These are phyloP conservation scores for Magnusiomyces ingens DNA, from an alignment of 1,139 yeast species.

Conservation along the genomic window DNA sequence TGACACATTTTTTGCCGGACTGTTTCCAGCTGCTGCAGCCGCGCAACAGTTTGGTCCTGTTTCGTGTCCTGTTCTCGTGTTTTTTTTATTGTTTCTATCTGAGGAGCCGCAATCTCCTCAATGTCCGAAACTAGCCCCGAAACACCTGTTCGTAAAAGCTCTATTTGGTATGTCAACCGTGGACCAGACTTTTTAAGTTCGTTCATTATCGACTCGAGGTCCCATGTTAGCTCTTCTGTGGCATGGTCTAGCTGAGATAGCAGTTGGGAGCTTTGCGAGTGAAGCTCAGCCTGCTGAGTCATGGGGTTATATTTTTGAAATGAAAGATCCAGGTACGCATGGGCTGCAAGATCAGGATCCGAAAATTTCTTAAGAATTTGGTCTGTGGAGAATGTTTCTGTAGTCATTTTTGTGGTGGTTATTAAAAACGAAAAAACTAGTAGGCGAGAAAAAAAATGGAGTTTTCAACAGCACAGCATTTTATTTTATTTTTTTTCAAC, in stretches of 20 bases:
- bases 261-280: slow-evolving; percentile 29
- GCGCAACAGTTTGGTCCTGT: slow-evolving; percentile 2
- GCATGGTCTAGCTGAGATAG: slow-evolving; percentile 31
- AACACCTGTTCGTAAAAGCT: slow-evolving; percentile 31
- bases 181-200: slow-evolving; percentile 28
- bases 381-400: slow-evolving; percentile 14
- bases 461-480: background rate
- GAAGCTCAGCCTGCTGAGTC: slow-evolving; percentile 27
- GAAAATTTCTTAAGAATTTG: slow-evolving; percentile 26
- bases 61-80: background rate
- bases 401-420: background rate
- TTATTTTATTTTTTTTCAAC: background rate
- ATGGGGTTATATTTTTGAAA: slow-evolving; percentile 22
- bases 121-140: slow-evolving; percentile 24
- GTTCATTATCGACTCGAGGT: slow-evolving; percentile 27
- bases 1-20: slow-evolving; percentile 26
- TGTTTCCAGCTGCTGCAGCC: slow-evolving; percentile 25
- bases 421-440: background rate
- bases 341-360: slow-evolving; percentile 29
- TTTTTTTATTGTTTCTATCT: background rate
- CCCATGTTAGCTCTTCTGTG: slow-evolving; percentile 30
- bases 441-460: background rate
- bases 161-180: slow-evolving; percentile 32
- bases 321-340: slow-evolving; percentile 25
- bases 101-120: slow-evolving; percentile 16